These are phyloP conservation scores for Salicornia ramosissima DNA, from an alignment of 148 eudicot species.

Conservation along the genomic window DNA sequence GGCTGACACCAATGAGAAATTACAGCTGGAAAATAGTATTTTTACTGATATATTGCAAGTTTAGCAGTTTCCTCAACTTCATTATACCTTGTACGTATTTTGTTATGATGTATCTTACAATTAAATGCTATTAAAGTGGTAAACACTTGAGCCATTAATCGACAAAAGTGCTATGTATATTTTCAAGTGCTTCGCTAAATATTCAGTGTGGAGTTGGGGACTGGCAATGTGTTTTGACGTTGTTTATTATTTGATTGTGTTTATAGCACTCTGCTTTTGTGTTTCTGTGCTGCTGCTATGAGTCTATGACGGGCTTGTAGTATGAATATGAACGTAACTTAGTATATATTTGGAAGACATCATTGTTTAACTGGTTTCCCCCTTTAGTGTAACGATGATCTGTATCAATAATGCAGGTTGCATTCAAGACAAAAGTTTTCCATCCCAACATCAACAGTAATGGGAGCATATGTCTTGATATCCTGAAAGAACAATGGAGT, in stretches of 20 bases:
- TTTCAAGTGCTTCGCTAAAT: background rate
- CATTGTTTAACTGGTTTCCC: background rate
- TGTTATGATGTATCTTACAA: background rate
- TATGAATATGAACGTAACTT: background rate
- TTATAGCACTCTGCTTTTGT: background rate
- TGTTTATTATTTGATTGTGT: too few species aligned
- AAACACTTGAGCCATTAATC: background rate
- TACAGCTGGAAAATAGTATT: background rate
- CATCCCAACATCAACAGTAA: constrained; percentile 38
- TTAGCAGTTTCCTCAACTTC: background rate
- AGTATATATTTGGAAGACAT: background rate
- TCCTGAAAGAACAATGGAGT: constrained; percentile 38
- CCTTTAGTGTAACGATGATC: background rate
- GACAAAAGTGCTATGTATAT: background rate
- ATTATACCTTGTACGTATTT: background rate
- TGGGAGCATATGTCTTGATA: constrained; percentile 35
- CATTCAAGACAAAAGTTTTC: constrained; percentile 35
- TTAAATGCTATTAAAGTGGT: background rate
- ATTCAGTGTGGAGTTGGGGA: background rate
- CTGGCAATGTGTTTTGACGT: background rate
- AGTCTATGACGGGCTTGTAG: background rate
- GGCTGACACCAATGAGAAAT: background rate
- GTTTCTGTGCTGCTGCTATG: constrained; percentile 1
- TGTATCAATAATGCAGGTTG: constrained; percentile 20
- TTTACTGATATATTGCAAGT: background rate